Evolutionary conservation across 805 yeast genomes (phyloP), one percentile per base, ranked within the genome.

Genomic region (Saccharomycopsis microspora): DNA sequence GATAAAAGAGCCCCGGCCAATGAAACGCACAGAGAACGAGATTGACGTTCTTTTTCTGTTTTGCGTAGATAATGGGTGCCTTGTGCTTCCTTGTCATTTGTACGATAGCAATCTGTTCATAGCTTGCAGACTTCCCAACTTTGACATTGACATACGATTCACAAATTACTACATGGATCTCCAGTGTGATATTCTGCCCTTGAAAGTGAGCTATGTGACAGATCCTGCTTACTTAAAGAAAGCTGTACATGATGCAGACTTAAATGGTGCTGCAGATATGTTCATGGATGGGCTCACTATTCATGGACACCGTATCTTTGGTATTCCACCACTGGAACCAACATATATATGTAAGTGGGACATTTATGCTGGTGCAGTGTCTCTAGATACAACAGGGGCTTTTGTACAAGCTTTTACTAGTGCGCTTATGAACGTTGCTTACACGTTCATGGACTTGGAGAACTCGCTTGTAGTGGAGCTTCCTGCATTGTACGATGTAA

Each of bases 331-430:
- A 0, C 67, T 71, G 5, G 95, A 86, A 59, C 87, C 90, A 0
- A 86, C 97, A 0, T 93, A 85, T 59, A 78, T 76, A 54, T 88
- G 96, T 57, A 81, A 85, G 51, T 93, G 98, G 98, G 89, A 83
- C 50, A 77, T 93, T 55, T 76, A 74, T 31, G 59, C 82, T 1
- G 95, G 89, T 6, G 68, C 66, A 4, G 64, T 46, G 4, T 48
- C 56, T 1, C 62, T 85, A 8, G 71, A 77, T 48, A 74, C 85
- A 1, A 64, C 70, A 6, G 67, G 79, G 0, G 49, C 56, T 3
- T 71, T 77, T 49, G 29, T 79, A 6, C 64, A 66, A 36, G 70
- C 73, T 0, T 57, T 83, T 8, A 53, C 56, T 0, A 56, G 67
- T 3, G 65, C 80, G 0, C 53, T 75, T 7, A 44, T 60, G 7